Conservation (phyloP, 2,329 filamentous ascomycete genomes). For the Penicillium sp. region DNA sequence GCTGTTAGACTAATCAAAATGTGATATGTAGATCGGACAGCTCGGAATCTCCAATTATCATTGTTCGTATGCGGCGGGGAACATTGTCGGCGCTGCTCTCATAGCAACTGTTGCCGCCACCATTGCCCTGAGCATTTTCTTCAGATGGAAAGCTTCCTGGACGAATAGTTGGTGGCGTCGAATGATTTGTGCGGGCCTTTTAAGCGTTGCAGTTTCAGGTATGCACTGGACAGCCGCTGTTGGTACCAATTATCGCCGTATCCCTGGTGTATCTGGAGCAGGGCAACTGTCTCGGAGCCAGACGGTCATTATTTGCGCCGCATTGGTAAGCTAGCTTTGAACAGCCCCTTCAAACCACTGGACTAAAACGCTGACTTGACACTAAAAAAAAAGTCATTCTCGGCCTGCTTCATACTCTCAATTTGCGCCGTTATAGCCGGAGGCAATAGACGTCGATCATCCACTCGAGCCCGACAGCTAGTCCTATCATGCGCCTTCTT, state of each 20-base stretch:
- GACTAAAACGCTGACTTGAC: not conserved
- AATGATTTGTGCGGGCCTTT: constrained; percentile 59
- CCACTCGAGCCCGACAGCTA: constrained; percentile 59
- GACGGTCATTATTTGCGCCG: constrained; percentile 70
- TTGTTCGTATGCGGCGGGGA: constrained; percentile 57
- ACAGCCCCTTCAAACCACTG: not conserved
- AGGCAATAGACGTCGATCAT: constrained; percentile 51
- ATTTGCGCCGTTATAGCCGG: constrained; percentile 53
- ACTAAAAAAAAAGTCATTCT: constrained; percentile 48
- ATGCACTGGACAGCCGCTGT: constrained; percentile 83
- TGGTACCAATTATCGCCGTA: constrained; percentile 65
- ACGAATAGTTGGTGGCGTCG: constrained; percentile 76
- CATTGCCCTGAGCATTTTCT: constrained; percentile 69
- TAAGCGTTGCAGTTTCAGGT: constrained; percentile 72
- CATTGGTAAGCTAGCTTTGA: constrained; percentile 51
- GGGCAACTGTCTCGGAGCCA: constrained; percentile 55
- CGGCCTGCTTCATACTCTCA: constrained; percentile 59
- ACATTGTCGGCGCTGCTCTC: constrained; percentile 64
- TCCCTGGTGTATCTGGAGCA: constrained; percentile 36
- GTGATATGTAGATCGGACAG: constrained; percentile 57
- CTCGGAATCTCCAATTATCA: constrained; percentile 74
- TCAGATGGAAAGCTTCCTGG: constrained; percentile 71
- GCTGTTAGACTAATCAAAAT: not conserved
- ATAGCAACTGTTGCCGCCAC: constrained; percentile 72
- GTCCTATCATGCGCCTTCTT: constrained; percentile 45